Conservation (phyloP, 164 flowering plant genomes). For the Warburgia ugandensis region DNA sequence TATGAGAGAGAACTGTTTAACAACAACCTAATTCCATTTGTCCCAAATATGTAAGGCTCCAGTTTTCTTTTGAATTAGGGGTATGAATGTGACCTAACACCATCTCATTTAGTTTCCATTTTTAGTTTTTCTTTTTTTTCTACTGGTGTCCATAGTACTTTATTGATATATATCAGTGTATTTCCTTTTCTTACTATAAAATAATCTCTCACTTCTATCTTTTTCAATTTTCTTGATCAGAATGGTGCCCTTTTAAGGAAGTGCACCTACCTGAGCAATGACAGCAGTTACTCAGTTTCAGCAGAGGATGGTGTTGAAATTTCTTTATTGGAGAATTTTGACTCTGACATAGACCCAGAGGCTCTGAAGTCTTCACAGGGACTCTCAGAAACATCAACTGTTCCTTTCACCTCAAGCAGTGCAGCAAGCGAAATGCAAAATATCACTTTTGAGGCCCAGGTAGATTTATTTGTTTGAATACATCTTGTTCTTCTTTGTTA, state of each 20-base stretch:
- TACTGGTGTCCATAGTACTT: too few species aligned
- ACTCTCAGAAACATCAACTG: conserved; percentile 23
- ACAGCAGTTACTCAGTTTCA: conserved; percentile 74
- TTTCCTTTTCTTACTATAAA: too few species aligned
- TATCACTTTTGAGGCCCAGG: conserved; percentile 97
- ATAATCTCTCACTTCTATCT: too few species aligned
- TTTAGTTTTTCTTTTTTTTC: too few species aligned
- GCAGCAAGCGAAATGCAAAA: conserved; percentile 36
- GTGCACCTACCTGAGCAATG: conserved; percentile 69
- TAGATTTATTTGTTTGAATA: conserved; percentile 9
- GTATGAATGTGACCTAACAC: too few species aligned
- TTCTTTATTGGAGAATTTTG: conserved; percentile 29
- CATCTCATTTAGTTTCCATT: too few species aligned
- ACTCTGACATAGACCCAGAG: conserved; percentile 25
- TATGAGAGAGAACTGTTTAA: too few species aligned
- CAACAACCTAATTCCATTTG: too few species aligned
- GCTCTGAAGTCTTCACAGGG: conserved; percentile 20
- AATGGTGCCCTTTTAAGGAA: conserved; percentile 82
- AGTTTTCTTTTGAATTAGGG: too few species aligned
- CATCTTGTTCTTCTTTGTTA: neutral
- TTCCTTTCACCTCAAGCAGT: conserved; percentile 16
- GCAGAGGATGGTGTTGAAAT: conserved; percentile 82
- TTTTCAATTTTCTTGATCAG: conserved; percentile 29
- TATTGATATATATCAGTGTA: too few species aligned
- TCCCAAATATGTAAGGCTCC: too few species aligned